phyloP scores from a whole-genome alignment of 495 filamentous ascomycete genomes.

The Aspergillus cavernicola region DNA sequence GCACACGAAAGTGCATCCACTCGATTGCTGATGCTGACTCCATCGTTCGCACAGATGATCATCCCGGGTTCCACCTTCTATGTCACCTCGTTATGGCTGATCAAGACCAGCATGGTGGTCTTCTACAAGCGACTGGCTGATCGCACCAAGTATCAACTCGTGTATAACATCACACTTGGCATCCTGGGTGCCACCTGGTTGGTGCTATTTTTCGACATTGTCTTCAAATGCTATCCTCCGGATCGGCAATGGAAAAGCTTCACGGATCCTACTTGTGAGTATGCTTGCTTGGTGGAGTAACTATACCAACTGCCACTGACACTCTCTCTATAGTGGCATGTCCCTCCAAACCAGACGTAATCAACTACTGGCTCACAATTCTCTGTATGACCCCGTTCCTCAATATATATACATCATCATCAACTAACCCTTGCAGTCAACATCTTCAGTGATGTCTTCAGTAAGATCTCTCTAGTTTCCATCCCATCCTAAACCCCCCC shows the following conservation, averaged over 20 bases:
- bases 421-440: constrained; percentile 18
- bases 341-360: constrained; percentile 8
- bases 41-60: constrained; percentile 18
- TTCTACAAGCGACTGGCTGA: constrained; percentile 27
- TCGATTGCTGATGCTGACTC: not conserved
- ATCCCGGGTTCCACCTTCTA: constrained; percentile 25
- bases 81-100: constrained; percentile 24
- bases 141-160: constrained; percentile 19
- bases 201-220: constrained; percentile 21
- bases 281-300: not conserved
- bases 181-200: constrained; percentile 22
- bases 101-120: constrained; percentile 23
- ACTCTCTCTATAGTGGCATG: constrained; percentile 10
- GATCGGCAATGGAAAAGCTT: constrained; percentile 16
- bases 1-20: too few relatives aligned
- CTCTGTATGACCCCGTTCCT: constrained; percentile 14
- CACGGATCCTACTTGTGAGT: constrained; percentile 14
- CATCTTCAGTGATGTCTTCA: constrained; percentile 25
- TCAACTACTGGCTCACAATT: constrained; percentile 25
- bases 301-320: constrained; percentile 8
- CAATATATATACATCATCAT: not conserved
- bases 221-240: constrained; percentile 23
- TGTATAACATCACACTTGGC: constrained; percentile 23
- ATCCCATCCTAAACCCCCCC: too few relatives aligned
- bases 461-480: too few relatives aligned